These are phyloP conservation scores for Collariella sp. DNA, from an alignment of 495 filamentous ascomycete genomes.

Conservation along the genomic window DNA sequence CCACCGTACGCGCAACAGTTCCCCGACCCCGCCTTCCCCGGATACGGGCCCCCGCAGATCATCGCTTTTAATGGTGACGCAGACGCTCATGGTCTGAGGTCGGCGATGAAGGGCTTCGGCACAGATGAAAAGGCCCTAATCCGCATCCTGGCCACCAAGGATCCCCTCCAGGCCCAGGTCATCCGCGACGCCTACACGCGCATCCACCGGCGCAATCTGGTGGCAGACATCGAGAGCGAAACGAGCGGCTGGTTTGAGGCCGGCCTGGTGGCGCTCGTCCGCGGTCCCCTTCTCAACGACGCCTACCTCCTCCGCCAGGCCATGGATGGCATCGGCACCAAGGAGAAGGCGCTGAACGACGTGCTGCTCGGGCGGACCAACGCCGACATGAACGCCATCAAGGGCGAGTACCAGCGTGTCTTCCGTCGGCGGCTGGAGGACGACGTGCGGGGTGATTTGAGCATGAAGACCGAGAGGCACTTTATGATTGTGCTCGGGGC, in stretches of 20 bases:
- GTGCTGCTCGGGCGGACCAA: constrained; percentile 75
- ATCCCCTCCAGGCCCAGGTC: constrained; percentile 63
- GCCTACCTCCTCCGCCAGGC: constrained; percentile 54
- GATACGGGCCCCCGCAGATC: constrained; percentile 53
- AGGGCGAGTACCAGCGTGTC: constrained; percentile 57
- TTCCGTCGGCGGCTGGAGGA: constrained; percentile 52
- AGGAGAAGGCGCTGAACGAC: constrained; percentile 78
- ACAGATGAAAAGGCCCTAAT: constrained; percentile 75
- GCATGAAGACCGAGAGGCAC: constrained; percentile 71
- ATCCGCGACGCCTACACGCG: constrained; percentile 58
- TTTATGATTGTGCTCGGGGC: constrained; percentile 71
- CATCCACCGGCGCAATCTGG: constrained; percentile 54
- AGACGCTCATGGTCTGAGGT: constrained; percentile 61
- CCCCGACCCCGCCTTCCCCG: constrained; percentile 50
- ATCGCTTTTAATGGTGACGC: constrained; percentile 55
- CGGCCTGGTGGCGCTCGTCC: constrained; percentile 59
- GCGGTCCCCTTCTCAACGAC: constrained; percentile 70
- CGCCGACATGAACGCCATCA: constrained; percentile 76
- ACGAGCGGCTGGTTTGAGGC: constrained; percentile 62
- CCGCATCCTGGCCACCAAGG: constrained; percentile 51
- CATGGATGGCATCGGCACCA: constrained; percentile 72
- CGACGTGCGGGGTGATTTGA: constrained; percentile 69
- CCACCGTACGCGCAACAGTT: constrained; percentile 21
- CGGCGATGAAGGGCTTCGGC: constrained; percentile 87
- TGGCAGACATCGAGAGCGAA: constrained; percentile 68